Conservation (phyloP, 331 rosid genomes). For the Dryas integrifolia region DNA sequence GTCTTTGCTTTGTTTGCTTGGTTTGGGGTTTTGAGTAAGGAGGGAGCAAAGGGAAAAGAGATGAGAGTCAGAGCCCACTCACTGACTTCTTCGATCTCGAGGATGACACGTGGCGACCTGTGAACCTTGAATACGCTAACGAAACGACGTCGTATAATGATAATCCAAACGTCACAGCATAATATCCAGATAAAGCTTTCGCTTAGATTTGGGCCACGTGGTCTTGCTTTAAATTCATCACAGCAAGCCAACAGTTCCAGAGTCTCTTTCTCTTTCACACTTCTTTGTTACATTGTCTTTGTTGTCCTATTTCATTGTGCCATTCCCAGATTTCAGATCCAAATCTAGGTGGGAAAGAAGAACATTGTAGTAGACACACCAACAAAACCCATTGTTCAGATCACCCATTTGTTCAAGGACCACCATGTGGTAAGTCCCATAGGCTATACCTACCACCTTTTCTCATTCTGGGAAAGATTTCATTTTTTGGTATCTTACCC, state of each 20-base stretch:
- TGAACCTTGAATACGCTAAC: not conserved
- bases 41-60: not conserved
- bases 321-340: slow-evolving; percentile 30
- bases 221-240: slow-evolving; percentile 29
- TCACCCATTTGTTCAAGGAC: not conserved
- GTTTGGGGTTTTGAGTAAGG: not conserved
- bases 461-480: not conserved
- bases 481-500: slow-evolving; percentile 12
- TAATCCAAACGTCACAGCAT: not conserved
- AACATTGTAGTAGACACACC: not conserved
- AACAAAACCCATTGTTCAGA: slow-evolving; percentile 2
- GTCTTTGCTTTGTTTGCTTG: not conserved
- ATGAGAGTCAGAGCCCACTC: not conserved
- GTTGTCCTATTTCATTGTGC: not conserved
- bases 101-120: slow-evolving; percentile 33
- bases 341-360: slow-evolving; percentile 7
- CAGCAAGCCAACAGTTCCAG: not conserved
- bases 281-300: not conserved
- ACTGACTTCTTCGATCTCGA: slow-evolving; percentile 30
- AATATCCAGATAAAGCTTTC: too few relatives aligned
- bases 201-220: not conserved
- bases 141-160: slow-evolving; percentile 1
- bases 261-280: not conserved
- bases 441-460: not conserved
- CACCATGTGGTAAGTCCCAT: not conserved